Percentiles rank a stretch among this genome's conserved stretches.
phyloP scores from a whole-genome alignment of 2,329 filamentous ascomycete species.

The Colletotrichum tanaceti region DNA sequence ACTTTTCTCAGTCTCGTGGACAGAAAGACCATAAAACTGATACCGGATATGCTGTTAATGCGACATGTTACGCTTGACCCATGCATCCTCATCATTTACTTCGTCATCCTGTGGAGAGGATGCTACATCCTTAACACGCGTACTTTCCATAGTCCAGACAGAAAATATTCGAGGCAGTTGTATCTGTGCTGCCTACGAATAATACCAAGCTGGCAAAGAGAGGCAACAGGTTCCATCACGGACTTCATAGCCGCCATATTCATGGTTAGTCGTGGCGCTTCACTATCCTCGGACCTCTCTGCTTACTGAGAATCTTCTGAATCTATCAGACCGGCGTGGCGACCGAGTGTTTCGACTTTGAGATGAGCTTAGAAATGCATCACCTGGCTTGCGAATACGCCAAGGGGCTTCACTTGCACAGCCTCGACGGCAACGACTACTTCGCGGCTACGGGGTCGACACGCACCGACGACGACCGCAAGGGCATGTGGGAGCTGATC shows the following conservation, averaged over 20 bases:
- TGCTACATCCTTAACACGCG: conserved; percentile 39
- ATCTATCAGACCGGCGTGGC: conserved; percentile 45
- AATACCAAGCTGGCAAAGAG: conserved; percentile 47
- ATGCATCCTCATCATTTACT: conserved; percentile 48
- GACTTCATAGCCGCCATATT: conserved; percentile 49
- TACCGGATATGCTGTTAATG: conserved; percentile 47
- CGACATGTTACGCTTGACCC: conserved; percentile 47
- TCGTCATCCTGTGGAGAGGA: conserved; percentile 48
- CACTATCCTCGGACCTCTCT: fast-evolving
- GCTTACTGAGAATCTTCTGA: not conserved
- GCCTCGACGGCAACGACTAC: conserved; percentile 45
- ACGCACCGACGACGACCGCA: conserved; percentile 44
- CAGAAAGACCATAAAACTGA: conserved; percentile 45
- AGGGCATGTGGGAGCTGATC: conserved; percentile 49
- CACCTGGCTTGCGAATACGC: conserved; percentile 48
- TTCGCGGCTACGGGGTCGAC: conserved; percentile 18
- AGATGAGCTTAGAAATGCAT: conserved; percentile 48
- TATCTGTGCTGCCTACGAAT: conserved; percentile 48
- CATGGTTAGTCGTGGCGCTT: conserved; percentile 41
- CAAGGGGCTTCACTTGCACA: conserved; percentile 48
- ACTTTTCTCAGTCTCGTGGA: conserved; percentile 47
- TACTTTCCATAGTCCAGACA: conserved; percentile 21
- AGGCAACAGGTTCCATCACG: conserved; percentile 47
- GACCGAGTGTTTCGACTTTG: conserved; percentile 49
- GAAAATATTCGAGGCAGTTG: conserved; percentile 44